These are phyloP conservation scores for Colletotrichum sansevieriae DNA, from an alignment of 2,329 filamentous ascomycete species.

Conservation along the genomic window DNA sequence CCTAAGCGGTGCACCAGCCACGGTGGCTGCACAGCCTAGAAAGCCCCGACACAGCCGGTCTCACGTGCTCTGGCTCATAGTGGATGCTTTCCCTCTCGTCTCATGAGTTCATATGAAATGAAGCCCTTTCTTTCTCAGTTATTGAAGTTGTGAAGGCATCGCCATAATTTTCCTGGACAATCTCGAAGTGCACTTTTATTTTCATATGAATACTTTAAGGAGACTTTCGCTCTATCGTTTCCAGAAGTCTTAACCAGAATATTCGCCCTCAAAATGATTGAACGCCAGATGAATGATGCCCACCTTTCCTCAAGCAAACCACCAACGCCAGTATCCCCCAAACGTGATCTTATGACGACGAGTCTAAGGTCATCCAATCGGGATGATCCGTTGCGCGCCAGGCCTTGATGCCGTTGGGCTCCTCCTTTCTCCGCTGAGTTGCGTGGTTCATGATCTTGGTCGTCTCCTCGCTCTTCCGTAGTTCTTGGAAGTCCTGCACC, in stretches of 20 bases:
- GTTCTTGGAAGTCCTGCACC: conserved; percentile 63
- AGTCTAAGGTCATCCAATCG: conserved; percentile 58
- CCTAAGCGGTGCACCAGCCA: conserved; percentile 44
- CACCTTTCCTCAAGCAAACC: background rate
- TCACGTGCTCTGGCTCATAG: conserved; percentile 29
- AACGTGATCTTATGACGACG: background rate
- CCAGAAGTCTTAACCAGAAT: background rate
- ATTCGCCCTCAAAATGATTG: background rate
- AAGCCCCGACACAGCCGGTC: conserved; percentile 7
- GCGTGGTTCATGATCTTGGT: conserved; percentile 66
- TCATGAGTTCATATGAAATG: too few relatives aligned
- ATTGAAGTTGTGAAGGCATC: too few relatives aligned
- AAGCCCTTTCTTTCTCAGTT: too few relatives aligned
- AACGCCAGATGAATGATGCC: background rate
- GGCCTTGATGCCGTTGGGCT: conserved; percentile 68
- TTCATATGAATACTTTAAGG: too few relatives aligned
- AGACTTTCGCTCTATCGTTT: background rate
- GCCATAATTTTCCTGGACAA: too few relatives aligned
- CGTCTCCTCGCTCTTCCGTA: conserved; percentile 61
- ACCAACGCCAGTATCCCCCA: conserved; percentile 12
- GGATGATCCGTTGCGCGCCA: conserved; percentile 72
- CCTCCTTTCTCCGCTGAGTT: conserved; percentile 64
- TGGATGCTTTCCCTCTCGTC: too few relatives aligned
- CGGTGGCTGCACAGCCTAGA: too few relatives aligned
- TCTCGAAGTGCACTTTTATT: too few relatives aligned